Conservation (phyloP, 1,284 basidiomycete genomes). For the Pisolithus thermaeus region DNA sequence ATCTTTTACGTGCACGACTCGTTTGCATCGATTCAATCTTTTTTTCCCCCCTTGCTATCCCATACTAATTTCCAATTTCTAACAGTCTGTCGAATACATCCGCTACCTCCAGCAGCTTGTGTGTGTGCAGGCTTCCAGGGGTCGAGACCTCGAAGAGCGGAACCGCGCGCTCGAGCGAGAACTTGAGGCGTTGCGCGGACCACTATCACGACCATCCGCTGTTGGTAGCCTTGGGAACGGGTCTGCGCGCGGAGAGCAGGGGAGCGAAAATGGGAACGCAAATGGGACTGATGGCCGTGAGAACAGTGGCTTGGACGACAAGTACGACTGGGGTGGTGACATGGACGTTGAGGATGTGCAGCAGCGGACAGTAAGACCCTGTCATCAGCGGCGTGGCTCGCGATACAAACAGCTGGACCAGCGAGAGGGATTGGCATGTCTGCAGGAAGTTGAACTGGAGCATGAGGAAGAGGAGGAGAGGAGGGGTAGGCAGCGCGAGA, state of each 20-base stretch:
- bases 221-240: neutral
- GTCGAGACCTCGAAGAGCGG: slow-evolving; percentile 62
- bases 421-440: neutral
- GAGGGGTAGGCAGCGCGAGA: neutral
- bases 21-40: neutral
- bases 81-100: slow-evolving; percentile 78
- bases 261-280: neutral
- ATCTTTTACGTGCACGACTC: neutral
- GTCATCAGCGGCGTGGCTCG: neutral
- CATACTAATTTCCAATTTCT: slow-evolving; percentile 3
- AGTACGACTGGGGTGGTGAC: neutral
- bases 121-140: slow-evolving; percentile 66
- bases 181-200: slow-evolving; percentile 13
- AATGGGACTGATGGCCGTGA: neutral
- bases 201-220: neutral
- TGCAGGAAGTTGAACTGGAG: neutral
- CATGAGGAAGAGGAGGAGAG: neutral
- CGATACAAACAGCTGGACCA: neutral
- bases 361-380: neutral
- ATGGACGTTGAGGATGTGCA: neutral
- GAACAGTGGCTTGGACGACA: neutral
- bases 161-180: slow-evolving; percentile 25
- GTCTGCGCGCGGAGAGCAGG: neutral
- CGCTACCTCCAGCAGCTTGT: slow-evolving; percentile 83
- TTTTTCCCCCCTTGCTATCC: neutral